Percentiles rank a stretch among this genome's conserved stretches.
Conservation (phyloP, 108 stramenopile genomes). For the Epithemia pelagica region DNA sequence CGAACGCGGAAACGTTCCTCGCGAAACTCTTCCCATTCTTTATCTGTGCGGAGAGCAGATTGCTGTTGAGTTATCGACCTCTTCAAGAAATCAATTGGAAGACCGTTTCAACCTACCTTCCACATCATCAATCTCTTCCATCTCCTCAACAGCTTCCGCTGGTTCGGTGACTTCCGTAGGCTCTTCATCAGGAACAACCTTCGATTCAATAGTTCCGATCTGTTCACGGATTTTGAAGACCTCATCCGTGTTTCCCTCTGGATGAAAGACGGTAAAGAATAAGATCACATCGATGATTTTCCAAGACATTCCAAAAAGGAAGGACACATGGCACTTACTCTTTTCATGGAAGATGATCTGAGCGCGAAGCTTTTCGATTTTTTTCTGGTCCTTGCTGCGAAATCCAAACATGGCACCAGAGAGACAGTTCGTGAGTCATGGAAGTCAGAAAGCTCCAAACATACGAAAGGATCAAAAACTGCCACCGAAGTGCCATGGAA, state of each 20-base stretch:
- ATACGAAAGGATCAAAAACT: no score
- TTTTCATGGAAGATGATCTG: neutral
- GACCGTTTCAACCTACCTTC: neutral
- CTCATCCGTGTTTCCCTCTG: neutral
- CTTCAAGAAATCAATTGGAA: conserved; percentile 4
- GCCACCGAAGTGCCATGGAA: no score
- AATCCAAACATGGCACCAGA: no score
- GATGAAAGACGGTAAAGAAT: no score
- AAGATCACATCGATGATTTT: no score
- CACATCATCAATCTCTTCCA: neutral
- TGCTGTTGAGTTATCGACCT: neutral
- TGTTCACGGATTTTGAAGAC: neutral
- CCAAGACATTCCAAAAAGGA: no score
- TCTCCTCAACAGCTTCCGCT: neutral
- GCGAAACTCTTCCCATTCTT: conserved; percentile 29
- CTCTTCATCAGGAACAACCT: neutral
- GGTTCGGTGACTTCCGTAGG: neutral
- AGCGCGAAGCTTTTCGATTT: neutral
- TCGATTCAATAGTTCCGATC: neutral
- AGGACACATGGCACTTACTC: neutral
- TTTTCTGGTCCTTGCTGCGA: neutral
- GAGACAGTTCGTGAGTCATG: no score
- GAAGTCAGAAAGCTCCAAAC: no score
- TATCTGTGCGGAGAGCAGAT: conserved; percentile 17
- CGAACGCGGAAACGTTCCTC: conserved; percentile 69